phyloP scores from a whole-genome alignment of 108 stramenopile genomes.

The Cyclotella kingstonii region DNA sequence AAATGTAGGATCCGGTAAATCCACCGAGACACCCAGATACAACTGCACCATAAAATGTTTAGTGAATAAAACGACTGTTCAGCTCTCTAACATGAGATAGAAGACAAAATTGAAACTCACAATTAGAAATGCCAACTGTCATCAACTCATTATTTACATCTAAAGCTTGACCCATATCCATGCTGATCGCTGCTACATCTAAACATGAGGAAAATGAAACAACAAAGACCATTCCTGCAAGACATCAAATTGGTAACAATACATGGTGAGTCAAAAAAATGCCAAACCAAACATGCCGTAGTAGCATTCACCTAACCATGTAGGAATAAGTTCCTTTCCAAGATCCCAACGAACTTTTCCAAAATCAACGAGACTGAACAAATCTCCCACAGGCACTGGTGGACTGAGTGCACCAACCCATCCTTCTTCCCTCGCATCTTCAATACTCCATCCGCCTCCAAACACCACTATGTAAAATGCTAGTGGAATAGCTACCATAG shows the following conservation, averaged over 20 bases:
- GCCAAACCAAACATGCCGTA: no score
- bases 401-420: conserved; percentile 82
- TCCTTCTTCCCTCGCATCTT: conserved; percentile 68
- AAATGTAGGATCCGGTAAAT: conserved; percentile 96
- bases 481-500: conserved; percentile 82
- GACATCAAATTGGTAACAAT: neutral
- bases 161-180: conserved; percentile 89
- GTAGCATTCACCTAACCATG: conserved; percentile 74
- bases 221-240: conserved; percentile 89
- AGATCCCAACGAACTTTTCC: conserved; percentile 76
- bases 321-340: conserved; percentile 56
- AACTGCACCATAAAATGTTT: conserved; percentile 32
- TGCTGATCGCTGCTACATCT: conserved; percentile 91
- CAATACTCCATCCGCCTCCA: conserved; percentile 44
- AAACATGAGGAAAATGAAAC: conserved; percentile 96
- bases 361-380: conserved; percentile 73
- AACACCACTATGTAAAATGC: conserved; percentile 78
- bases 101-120: no score
- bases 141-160: conserved; percentile 91
- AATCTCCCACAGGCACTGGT: conserved; percentile 63
- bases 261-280: neutral
- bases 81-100: neutral
- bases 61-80: neutral
- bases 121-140: conserved; percentile 92
- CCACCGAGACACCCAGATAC: conserved; percentile 79